phyloP scores from a whole-genome alignment of 1,139 yeast species.

The Candida gigantensis region DNA sequence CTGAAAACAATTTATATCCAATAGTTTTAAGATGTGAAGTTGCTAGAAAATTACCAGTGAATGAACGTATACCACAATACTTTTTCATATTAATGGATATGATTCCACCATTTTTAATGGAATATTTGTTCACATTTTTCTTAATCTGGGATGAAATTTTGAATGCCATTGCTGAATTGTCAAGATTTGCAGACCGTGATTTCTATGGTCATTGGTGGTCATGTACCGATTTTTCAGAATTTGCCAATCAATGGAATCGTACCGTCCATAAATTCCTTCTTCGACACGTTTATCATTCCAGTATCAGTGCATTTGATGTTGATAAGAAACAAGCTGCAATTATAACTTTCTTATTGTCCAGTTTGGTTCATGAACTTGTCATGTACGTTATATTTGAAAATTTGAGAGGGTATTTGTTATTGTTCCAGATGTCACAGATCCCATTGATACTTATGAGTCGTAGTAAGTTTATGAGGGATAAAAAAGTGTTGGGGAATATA shows the following conservation, averaged over 20 bases:
- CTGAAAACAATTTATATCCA: slow-evolving; percentile 80
- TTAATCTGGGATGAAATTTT: slow-evolving; percentile 93
- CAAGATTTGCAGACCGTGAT: slow-evolving; percentile 83
- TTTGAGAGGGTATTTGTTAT: slow-evolving; percentile 75
- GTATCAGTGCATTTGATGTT: slow-evolving; percentile 73
- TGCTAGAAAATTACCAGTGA: slow-evolving; percentile 49
- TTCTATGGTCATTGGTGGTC: slow-evolving; percentile 99
- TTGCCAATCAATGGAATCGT: slow-evolving; percentile 90
- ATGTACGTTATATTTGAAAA: slow-evolving; percentile 86
- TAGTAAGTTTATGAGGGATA: slow-evolving; percentile 51
- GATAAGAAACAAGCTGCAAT: slow-evolving; percentile 70
- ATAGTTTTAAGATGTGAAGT: slow-evolving; percentile 60
- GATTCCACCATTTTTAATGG: slow-evolving; percentile 73
- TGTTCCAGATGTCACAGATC: slow-evolving; percentile 82
- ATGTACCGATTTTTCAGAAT: slow-evolving; percentile 90
- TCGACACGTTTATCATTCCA: slow-evolving; percentile 92
- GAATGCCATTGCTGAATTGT: slow-evolving; percentile 85
- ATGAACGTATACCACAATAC: slow-evolving; percentile 51
- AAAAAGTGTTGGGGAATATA: slow-evolving; percentile 69
- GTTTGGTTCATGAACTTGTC: slow-evolving; percentile 85
- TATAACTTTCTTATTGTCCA: slow-evolving; percentile 78
- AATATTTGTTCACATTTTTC: slow-evolving; percentile 79
- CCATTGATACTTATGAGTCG: slow-evolving; percentile 61
- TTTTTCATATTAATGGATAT: slow-evolving; percentile 69
- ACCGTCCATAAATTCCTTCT: slow-evolving; percentile 92